Base-by-base conservation (phyloP, 2,329 filamentous ascomycete genomes). In the Tolypocladium capitatum region DNA sequence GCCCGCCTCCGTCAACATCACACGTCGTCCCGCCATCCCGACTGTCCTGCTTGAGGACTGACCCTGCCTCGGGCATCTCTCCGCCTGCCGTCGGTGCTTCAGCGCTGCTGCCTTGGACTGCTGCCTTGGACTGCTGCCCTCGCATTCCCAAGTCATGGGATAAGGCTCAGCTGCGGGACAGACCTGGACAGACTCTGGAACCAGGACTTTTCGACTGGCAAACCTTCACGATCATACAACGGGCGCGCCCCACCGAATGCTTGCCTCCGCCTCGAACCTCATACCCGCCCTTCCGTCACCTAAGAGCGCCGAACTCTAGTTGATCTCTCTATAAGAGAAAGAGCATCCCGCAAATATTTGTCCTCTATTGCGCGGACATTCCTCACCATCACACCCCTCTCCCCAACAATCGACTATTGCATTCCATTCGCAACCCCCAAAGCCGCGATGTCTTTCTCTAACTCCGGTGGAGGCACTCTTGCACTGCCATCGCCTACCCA, bases 401-500 rank as follows among this genome's bases (percentile, higher is more conserved):
- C 56, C 52, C 38, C 43, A 34, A 32, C 31, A 21, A 16, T 18
- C 32, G 45, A 44, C 24, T 24, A 44, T 45, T 55, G 49, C 60
- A 61, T 63, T 59, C 56, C 60, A 59, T 52, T 49, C 49, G 46
- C 36, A 46, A 49, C 52, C 48, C 48, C 28, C 46, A 52, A 45
- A 59, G 69, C 55, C 60, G 79, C 42, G 13, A 55, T 81, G 77
- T 73, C 77, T 55, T 80, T 77, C 64, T 74, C 74, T 45, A 77
- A 74, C 60, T 68, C 69, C 57, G 70, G 73, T 49, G 84, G 86
- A 62, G 86, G 86, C 60, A 91, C 86, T 50, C 74, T 94, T 58
- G 88, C 92, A 60, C 74, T 95, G 58, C 83, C 88, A 54, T 95
- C 90, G 52, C 90, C 91, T 49, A 91, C 86, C 43, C 82, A 86